Base-by-base conservation (phyloP, 2,329 filamentous ascomycete species). In the Diaporthe sp. region DNA sequence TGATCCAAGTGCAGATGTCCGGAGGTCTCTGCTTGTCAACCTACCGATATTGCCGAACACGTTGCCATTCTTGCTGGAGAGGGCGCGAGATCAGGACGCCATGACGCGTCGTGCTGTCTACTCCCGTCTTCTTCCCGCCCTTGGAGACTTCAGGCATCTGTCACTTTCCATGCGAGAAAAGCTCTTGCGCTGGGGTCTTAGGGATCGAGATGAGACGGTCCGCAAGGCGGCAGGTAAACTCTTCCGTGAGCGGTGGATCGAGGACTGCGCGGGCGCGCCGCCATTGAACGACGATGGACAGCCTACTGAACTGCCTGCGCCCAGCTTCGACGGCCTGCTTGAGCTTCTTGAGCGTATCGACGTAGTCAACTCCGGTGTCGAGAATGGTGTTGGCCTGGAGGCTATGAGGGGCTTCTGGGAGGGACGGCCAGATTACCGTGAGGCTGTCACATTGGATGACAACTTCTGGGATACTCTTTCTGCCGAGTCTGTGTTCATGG, bases 331-430 rank as follows among this genome's bases (percentile, higher is more conserved):
- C n/a, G 95, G 94, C 0, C 88, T 99, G 8, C 89, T 97, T 4
- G 97, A 99, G 83, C 89, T 99, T 0, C 88, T 99, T 6, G 97
- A 99, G 85, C 92, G 97, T 79, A 97, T 99, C 76, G 96, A 99
- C 80, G 92, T 98, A 2, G 91, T 97, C 78, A 97, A 97, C 82
- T 96, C 95, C 6, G 96, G 95, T 1, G 92, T 94, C 28, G 96
- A 98, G 82, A 94, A 94, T 73, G 97, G 97, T 8, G 94, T 98
- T 76, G 96, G 95, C 2, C 90, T 97, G 12, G 94, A 98, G 82
- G 97, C 97, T 0, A 98, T 99, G 96, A 93, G 91, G 77, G 94
- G 95, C 65, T 98, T 99, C 84, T 99, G 97, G 97, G 94, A 97
- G 79, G 95, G 96, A 6, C 92, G 97, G 25, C 94, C 95, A 3